Evolutionary conservation across 305 asterid genomes (phyloP), one percentile per base, ranked within the genome.

Genomic region (Fraxinus greggii): DNA sequence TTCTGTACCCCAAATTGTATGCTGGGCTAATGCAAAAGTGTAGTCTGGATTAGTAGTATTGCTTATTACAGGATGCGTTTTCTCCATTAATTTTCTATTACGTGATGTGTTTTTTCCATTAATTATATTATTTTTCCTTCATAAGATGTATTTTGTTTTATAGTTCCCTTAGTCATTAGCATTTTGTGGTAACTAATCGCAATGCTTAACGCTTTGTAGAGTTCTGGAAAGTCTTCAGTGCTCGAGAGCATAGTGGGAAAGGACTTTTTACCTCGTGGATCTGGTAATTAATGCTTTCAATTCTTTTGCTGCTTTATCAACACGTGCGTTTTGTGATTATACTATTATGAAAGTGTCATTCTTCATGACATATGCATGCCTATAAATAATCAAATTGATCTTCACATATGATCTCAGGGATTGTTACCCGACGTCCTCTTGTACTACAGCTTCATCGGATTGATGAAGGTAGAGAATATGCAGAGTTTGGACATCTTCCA

Each of bases 201-300:
- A 45, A 38, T 70, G 23, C 80, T 85, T 65, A 75, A 17, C 85
- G 82, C 15, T 85, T 45, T 84, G 42, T 83, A 95, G 98, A 93
- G 98, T 85, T 95, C 97, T 84, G 97, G 98, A 74, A 95, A 93
- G 85, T 95, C 98, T 65, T 95, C 98, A 5, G 98, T 93, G 42
- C 97, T 95, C 23, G 98, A 95, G 88, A 95, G 98, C 87, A 76
- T 93, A 86, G 98, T 95, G 23, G 98, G 98, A 76, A 93, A 93
- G 86, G 98, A 92, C 79, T 95, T 95, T 81, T 89, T 95, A 78
- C 98, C 98, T 61, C 98, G 98, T 86, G 98, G 98, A 88, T 93
- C 98, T 74, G 98, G 98, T 93, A 91, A 87, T 23, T 72, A 63
- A n/a, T 33, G 33, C 80, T 33, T 17, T 67, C 21, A 28, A 28